Percentiles rank a stretch among this genome's conserved stretches.
These are phyloP conservation scores for Fusarium setosum DNA, from an alignment of 2,329 filamentous ascomycete genomes.

Conservation along the genomic window DNA sequence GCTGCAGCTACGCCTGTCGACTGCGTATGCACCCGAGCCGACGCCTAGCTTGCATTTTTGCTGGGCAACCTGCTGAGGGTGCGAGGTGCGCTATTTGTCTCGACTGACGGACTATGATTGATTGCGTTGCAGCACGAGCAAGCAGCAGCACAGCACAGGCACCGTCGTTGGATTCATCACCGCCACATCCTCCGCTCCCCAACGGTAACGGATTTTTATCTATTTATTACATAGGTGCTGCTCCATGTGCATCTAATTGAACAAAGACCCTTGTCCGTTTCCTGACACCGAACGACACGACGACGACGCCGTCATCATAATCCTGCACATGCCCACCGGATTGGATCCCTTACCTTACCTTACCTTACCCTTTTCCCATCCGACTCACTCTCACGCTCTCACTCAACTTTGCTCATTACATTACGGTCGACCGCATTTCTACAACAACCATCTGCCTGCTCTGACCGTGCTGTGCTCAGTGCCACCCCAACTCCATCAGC, in stretches of 20 bases:
- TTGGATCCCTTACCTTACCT: background rate
- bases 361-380: too few relatives aligned
- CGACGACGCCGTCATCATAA: background rate
- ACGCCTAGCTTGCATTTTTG: background rate
- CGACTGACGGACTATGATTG: background rate
- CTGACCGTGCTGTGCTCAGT: constrained; percentile 31
- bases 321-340: background rate
- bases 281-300: background rate
- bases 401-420: too few relatives aligned
- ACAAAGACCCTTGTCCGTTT: constrained; percentile 1
- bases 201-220: background rate
- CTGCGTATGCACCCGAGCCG: too few relatives aligned
- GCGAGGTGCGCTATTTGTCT: constrained; percentile 24
- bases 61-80: background rate
- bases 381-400: too few relatives aligned
- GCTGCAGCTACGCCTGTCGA: background rate
- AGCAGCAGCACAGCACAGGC: constrained; percentile 3
- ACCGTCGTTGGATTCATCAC: constrained; percentile 9
- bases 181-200: constrained; percentile 17
- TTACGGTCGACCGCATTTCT: constrained; percentile 25
- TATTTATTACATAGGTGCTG: too few relatives aligned
- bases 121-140: constrained; percentile 3
- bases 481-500: constrained; percentile 6
- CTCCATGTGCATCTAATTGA: background rate
- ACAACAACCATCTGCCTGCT: constrained; percentile 17